Evolutionary conservation across 2,329 filamentous ascomycete genomes (phyloP), one percentile per base, ranked within the genome.

Genomic region (Ophiostoma ips): DNA sequence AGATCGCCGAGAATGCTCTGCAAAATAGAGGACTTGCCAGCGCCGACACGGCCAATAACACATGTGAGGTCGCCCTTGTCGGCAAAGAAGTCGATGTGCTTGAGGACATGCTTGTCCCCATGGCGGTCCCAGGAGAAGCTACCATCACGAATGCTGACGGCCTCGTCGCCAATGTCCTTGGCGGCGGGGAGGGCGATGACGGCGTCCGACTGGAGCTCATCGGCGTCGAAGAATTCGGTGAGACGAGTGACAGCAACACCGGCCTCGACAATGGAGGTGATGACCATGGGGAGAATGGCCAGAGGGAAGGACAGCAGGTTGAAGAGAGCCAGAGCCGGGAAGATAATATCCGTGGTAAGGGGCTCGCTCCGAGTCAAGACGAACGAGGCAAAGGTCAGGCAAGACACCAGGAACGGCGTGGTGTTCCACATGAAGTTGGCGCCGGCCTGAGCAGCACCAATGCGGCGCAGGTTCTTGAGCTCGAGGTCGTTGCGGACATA

Each of bases 381-480:
- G 59, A 94, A 98, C 30, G 96, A 84, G 10, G 87, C 82, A 62
- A 98, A 98, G 0, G 92, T 98, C 10, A 86, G 87, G 70, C 92
- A 98, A 1, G 92, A 96, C 3, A 98, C 94, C 46, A 98, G 76
- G 70, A 98, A 98, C 2, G 92, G 94, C 2, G 92, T 95, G 0
- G 88, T 94, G 49, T 84, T 94, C 92, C 92, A 98, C 12, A 90
- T 95, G 60, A 98, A 98, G 62, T 95, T 98, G 55, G 92, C 88
- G 62, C 95, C 76, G 2, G 92, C 87, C 64, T 95, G 89, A 2
- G 88, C 86, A 19, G 89, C 90, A 54, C 92, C 92, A 58, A 98
- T 98, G 67, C 90, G 95, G 55, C 92, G 84, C 51, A 98, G 75
- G 24, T 94, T 98, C 70, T 92, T 92, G 50, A 98, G 72, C 67